Percentiles rank a stretch among this genome's conserved stretches.
These are phyloP conservation scores for Ganoderma sinense DNA, from an alignment of 1,284 basidiomycete genomes.

Conservation along the genomic window DNA sequence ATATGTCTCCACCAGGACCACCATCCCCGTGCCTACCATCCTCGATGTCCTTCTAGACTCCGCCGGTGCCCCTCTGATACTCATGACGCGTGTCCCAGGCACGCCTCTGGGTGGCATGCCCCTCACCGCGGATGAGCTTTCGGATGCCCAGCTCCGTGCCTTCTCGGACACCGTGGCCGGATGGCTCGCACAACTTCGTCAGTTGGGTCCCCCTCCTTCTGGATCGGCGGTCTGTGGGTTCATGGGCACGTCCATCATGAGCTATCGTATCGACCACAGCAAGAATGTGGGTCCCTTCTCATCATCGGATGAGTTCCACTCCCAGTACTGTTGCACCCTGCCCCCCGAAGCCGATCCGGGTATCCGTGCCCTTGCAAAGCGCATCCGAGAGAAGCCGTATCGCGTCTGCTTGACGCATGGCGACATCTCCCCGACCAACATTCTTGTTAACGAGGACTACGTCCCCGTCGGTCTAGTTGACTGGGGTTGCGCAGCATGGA, in stretches of 20 bases:
- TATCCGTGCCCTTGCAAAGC: neutral
- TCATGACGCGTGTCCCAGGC: neutral
- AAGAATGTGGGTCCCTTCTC: constrained; percentile 13
- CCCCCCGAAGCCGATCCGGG: neutral
- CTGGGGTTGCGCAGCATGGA: constrained; percentile 26
- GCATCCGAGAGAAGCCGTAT: neutral
- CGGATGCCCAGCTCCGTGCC: neutral
- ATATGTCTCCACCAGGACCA: constrained; percentile 21
- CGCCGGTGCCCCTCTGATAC: neutral
- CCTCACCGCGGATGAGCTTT: neutral
- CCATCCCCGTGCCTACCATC: constrained; percentile 26
- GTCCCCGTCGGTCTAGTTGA: constrained; percentile 19
- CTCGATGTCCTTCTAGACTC: constrained; percentile 21
- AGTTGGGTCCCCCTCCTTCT: constrained; percentile 19
- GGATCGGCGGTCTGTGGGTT: constrained; percentile 16
- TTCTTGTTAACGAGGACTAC: constrained; percentile 16
- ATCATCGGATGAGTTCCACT: neutral
- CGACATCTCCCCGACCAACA: constrained; percentile 4
- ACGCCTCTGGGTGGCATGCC: neutral
- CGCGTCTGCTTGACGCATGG: neutral
- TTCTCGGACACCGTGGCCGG: neutral
- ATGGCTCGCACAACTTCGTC: constrained; percentile 18
- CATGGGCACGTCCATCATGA: constrained; percentile 14
- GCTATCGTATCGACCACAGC: constrained; percentile 20
- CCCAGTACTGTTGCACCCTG: neutral